These are phyloP conservation scores for Ochromonas danica DNA, from an alignment of 108 stramenopile species.

Conservation along the genomic window DNA sequence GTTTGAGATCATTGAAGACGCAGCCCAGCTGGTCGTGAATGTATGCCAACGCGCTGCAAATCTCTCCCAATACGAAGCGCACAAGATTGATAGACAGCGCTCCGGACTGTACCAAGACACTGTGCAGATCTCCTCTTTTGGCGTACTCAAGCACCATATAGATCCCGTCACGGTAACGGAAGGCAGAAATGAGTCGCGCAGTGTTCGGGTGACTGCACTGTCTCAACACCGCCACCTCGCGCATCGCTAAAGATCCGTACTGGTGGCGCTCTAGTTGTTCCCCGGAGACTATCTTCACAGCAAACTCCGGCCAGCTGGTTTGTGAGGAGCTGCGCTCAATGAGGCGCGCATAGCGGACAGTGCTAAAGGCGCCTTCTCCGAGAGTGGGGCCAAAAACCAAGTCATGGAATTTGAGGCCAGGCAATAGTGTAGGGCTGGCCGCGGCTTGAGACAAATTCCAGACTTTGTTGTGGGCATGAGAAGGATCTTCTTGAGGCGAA, in stretches of 20 bases:
- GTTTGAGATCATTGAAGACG: slow-evolving; percentile 77
- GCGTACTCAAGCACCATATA: slow-evolving; percentile 95
- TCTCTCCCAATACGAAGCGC: slow-evolving; percentile 21
- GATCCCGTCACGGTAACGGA: slow-evolving; percentile 81
- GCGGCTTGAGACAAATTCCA: slow-evolving; percentile 34
- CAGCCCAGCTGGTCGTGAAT: slow-evolving; percentile 41
- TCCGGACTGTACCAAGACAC: slow-evolving; percentile 71
- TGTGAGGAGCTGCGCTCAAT: slow-evolving; percentile 70
- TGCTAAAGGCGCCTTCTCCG: slow-evolving; percentile 82
- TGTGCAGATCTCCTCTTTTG: slow-evolving; percentile 82
- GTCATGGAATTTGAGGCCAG: slow-evolving; percentile 88
- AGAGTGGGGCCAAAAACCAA: slow-evolving; percentile 91
- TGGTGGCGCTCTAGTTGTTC: slow-evolving; percentile 72
- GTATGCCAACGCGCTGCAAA: neutral
- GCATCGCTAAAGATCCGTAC: slow-evolving; percentile 73
- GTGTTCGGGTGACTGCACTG: slow-evolving; percentile 82
- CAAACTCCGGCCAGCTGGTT: slow-evolving; percentile 88
- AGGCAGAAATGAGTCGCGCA: slow-evolving; percentile 81
- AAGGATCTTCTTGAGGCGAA: neutral
- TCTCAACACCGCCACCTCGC: slow-evolving; percentile 84
- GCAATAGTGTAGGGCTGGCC: slow-evolving; percentile 64
- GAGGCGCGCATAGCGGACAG: slow-evolving; percentile 75
- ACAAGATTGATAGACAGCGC: slow-evolving; percentile 52
- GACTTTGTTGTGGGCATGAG: neutral
- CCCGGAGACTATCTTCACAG: slow-evolving; percentile 77